Conservation (phyloP, 768 basidiomycete species). For the Hypholoma sublateritium region DNA sequence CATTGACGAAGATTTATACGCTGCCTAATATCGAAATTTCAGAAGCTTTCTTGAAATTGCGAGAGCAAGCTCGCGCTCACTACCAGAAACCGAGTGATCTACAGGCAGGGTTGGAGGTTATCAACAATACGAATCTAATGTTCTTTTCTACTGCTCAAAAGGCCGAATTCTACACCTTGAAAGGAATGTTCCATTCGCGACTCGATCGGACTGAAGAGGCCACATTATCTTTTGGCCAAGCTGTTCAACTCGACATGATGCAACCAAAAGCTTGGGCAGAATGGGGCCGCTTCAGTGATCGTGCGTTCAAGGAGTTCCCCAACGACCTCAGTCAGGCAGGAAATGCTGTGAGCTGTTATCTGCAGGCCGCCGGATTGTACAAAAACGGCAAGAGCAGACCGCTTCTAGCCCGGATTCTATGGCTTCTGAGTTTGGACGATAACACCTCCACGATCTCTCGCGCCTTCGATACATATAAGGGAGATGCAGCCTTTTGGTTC, state of each 20-base stretch:
- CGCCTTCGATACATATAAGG: slow-evolving; percentile 93
- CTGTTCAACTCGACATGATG: slow-evolving; percentile 92
- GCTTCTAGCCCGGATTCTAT: slow-evolving; percentile 88
- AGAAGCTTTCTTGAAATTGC: slow-evolving; percentile 97
- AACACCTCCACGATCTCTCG: slow-evolving; percentile 64
- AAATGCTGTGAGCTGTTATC: slow-evolving; percentile 94
- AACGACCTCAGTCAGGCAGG: slow-evolving; percentile 74
- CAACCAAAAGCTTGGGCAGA: slow-evolving; percentile 98
- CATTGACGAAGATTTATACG: slow-evolving; percentile 96
- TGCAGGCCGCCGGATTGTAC: slow-evolving; percentile 95
- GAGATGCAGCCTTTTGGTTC: slow-evolving; percentile 96
- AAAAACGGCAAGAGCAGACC: slow-evolving; percentile 93
- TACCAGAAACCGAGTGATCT: slow-evolving; percentile 95
- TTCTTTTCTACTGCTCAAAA: slow-evolving; percentile 96
- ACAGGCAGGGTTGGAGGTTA: slow-evolving; percentile 93
- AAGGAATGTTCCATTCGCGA: slow-evolving; percentile 97
- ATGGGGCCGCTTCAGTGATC: slow-evolving; percentile 94
- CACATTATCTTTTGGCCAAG: slow-evolving; percentile 88
- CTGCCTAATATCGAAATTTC: slow-evolving; percentile 99
- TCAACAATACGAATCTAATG: slow-evolving; percentile 99
- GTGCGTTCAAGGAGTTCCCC: slow-evolving; percentile 86
- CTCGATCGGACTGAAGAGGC: slow-evolving; percentile 87
- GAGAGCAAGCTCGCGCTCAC: slow-evolving; percentile 97
- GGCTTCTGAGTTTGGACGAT: slow-evolving; percentile 95
- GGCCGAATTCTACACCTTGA: slow-evolving; percentile 97